Conservation (phyloP, 768 basidiomycete genomes). For the Leccinum fibrillosum region DNA sequence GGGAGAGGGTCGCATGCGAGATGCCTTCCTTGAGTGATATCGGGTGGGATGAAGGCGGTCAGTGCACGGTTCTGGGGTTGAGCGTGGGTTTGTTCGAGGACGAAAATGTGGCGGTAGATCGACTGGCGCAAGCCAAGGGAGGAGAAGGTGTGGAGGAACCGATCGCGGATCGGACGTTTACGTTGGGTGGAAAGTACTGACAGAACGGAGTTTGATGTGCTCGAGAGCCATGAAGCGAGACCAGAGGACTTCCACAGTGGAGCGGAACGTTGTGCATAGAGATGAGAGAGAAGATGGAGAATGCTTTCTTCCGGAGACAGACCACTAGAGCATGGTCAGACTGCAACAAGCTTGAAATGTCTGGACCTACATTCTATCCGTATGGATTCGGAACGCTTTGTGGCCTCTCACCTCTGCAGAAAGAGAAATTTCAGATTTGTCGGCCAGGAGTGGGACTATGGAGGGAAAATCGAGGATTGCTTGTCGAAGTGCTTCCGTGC, state of each 20-base stretch:
- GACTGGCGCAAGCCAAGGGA: slow-evolving; percentile 44
- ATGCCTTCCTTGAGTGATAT: slow-evolving; percentile 48
- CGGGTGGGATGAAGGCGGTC: slow-evolving; percentile 63
- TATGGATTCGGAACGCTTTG: slow-evolving; percentile 64
- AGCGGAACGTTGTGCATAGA: slow-evolving; percentile 79
- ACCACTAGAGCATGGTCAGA: slow-evolving; percentile 29
- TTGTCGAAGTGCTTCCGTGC: slow-evolving; percentile 65
- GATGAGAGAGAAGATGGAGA: slow-evolving; percentile 80
- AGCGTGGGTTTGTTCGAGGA: slow-evolving; percentile 60
- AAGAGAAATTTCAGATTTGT: slow-evolving; percentile 75
- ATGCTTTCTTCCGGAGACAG: slow-evolving; percentile 40
- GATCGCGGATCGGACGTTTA: slow-evolving; percentile 26
- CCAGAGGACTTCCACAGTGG: slow-evolving; percentile 79
- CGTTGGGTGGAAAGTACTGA: slow-evolving; percentile 34
- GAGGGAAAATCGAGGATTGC: slow-evolving; percentile 80
- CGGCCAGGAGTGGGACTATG: slow-evolving; percentile 76
- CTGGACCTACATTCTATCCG: slow-evolving; percentile 57
- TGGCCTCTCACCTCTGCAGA: slow-evolving; percentile 56
- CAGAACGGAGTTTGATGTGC: slow-evolving; percentile 42
- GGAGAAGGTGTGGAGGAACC: slow-evolving; percentile 38
- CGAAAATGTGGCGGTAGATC: slow-evolving; percentile 66
- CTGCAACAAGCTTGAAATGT: background rate
- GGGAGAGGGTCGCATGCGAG: slow-evolving; percentile 77
- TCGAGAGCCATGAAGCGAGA: slow-evolving; percentile 64
- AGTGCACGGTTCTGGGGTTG: slow-evolving; percentile 41